Evolutionary conservation across 441 rosid genomes (phyloP).

Genomic region (Gossypium aridum): DNA sequence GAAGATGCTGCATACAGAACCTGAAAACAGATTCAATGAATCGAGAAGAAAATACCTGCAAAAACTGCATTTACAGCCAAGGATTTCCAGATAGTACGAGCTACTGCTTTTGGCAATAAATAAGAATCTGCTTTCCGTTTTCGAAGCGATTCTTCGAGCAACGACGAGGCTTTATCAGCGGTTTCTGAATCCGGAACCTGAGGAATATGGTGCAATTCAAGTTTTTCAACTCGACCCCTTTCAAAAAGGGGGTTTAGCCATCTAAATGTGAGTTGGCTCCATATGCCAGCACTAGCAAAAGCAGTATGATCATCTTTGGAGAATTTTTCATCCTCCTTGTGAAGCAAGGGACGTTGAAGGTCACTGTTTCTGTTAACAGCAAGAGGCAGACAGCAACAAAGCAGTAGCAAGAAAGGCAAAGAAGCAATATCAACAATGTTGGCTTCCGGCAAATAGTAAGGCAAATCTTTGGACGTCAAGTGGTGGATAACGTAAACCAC

Average conservation of each 20-base stretch:
- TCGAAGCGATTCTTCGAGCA: constrained; percentile 41
- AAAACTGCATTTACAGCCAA: constrained; percentile 40
- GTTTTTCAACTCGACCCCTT: constrained; percentile 32
- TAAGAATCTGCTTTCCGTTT: constrained; percentile 28
- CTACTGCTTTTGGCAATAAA: constrained; percentile 33
- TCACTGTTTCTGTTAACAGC: constrained; percentile 12
- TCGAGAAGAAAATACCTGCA: constrained; percentile 38
- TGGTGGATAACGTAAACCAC: constrained; percentile 21
- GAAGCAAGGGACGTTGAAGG: constrained; percentile 32
- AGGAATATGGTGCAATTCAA: constrained; percentile 44
- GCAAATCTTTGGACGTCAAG: constrained; percentile 19
- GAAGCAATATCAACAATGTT: constrained; percentile 32
- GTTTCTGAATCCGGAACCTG: constrained; percentile 47
- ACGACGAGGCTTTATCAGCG: constrained; percentile 36
- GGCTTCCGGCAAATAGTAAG: constrained; percentile 24
- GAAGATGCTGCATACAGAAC: not conserved
- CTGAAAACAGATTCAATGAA: not conserved
- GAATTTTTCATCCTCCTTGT: constrained; percentile 11
- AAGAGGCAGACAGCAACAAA: constrained; percentile 25
- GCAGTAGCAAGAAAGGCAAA: constrained; percentile 31
- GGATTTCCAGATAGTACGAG: constrained; percentile 41
- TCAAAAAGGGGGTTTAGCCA: constrained; percentile 63
- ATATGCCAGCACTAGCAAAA: constrained; percentile 39
- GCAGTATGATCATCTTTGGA: not conserved
- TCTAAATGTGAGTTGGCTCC: constrained; percentile 43